Evolutionary conservation across 2,329 filamentous ascomycete species (phyloP).

Genomic region (Diaporthe longicolla): DNA sequence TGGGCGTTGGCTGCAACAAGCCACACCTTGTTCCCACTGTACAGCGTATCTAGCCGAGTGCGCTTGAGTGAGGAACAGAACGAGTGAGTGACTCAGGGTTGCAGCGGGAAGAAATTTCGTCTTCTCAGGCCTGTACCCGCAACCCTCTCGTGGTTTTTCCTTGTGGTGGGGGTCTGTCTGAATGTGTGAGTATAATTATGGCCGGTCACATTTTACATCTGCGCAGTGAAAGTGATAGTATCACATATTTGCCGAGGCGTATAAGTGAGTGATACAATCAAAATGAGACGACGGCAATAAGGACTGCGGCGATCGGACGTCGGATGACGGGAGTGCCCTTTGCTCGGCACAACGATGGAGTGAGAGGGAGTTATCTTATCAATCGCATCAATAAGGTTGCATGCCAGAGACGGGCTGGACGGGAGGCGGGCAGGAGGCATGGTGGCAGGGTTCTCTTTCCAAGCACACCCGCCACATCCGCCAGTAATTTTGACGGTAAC

Average conservation of each 20-base stretch:
- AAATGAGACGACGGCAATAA: conserved; percentile 23
- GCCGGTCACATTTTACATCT: not conserved
- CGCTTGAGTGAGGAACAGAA: not conserved
- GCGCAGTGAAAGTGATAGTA: not conserved
- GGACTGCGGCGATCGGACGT: conserved; percentile 18
- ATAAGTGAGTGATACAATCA: not conserved
- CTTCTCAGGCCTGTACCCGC: not conserved
- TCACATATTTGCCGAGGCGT: not conserved
- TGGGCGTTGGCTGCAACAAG: not conserved
- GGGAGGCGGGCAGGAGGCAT: not conserved
- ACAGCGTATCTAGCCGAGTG: not conserved
- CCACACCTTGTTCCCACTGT: not conserved
- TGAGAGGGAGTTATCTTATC: conserved; percentile 21
- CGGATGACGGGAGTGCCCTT: conserved; percentile 19
- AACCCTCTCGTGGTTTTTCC: not conserved
- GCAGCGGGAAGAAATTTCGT: conserved; percentile 9
- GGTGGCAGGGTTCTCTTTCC: conserved; percentile 14
- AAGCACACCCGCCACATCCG: conserved; percentile 27
- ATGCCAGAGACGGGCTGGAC: not conserved
- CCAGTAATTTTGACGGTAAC: not conserved
- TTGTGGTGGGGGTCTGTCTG: conserved; percentile 8
- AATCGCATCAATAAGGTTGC: conserved; percentile 24
- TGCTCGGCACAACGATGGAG: conserved; percentile 12
- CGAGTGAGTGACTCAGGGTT: conserved; percentile 10
- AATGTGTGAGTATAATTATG: not conserved